These are phyloP conservation scores for Physcia stellaris DNA, from an alignment of 495 filamentous ascomycete species.

Conservation along the genomic window DNA sequence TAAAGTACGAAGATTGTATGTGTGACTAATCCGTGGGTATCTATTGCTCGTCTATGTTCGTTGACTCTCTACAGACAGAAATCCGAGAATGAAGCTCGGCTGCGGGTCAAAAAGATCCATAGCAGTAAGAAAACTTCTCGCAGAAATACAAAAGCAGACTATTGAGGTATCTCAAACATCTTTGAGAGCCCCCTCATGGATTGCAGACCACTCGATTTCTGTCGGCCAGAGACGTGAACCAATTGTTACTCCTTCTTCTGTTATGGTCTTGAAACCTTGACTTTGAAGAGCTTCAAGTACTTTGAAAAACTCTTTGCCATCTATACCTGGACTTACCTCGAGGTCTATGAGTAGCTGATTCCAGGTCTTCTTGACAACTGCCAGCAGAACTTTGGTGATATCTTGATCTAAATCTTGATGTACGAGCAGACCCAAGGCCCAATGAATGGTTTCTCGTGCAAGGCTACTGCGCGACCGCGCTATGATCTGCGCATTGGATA, in stretches of 20 bases:
- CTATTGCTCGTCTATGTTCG: conserved; percentile 10
- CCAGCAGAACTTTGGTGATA: conserved; percentile 48
- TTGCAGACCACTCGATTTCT: too few relatives aligned
- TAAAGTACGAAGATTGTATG: conserved; percentile 53
- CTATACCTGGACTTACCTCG: not conserved
- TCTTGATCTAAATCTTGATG: conserved; percentile 48
- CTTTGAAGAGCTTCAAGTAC: conserved; percentile 5
- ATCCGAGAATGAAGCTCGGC: conserved; percentile 51
- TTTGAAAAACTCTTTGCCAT: not conserved
- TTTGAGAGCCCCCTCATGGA: too few relatives aligned
- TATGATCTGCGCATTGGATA: too few relatives aligned
- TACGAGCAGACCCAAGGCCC: conserved; percentile 26
- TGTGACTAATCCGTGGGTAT: conserved; percentile 19
- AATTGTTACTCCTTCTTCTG: conserved; percentile 2
- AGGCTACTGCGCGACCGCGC: too few relatives aligned
- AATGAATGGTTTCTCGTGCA: too few relatives aligned
- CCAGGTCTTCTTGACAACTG: conserved; percentile 31
- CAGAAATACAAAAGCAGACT: conserved; percentile 26
- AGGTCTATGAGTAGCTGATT: conserved; percentile 4
- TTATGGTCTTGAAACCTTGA: conserved; percentile 2
- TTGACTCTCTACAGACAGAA: conserved; percentile 40
- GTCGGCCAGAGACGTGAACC: conserved; percentile 4
- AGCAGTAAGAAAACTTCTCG: conserved; percentile 68
- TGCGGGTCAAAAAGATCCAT: conserved; percentile 63
- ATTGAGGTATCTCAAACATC: conserved; percentile 4